Percentiles rank a stretch among this genome's conserved stretches.
These are phyloP conservation scores for Fusarium euwallaceae DNA, from an alignment of 2,329 filamentous ascomycete species.

Conservation along the genomic window DNA sequence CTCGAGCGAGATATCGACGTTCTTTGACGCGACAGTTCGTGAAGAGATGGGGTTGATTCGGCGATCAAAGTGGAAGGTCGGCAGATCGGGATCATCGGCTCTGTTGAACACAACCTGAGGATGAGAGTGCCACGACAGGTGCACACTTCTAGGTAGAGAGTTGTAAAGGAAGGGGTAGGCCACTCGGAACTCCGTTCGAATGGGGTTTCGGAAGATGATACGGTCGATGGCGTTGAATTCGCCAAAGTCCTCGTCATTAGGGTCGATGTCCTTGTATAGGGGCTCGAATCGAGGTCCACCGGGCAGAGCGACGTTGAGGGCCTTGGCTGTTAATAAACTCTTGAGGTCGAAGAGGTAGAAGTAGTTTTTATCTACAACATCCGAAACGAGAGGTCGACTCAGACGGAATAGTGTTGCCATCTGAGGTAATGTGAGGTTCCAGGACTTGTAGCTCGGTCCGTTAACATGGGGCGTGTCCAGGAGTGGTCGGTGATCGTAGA, in stretches of 20 bases:
- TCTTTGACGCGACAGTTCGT: conserved; percentile 92
- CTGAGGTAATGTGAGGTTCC: conserved; percentile 93
- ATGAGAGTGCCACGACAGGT: conserved; percentile 92
- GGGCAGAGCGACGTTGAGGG: conserved; percentile 96
- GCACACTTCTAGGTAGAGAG: conserved; percentile 92
- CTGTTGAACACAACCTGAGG: conserved; percentile 93
- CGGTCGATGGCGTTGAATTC: conserved; percentile 99
- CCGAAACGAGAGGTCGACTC: conserved; percentile 90
- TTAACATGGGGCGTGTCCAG: conserved; percentile 95
- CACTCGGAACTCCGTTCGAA: conserved; percentile 95
- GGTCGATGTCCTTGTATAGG: conserved; percentile 97
- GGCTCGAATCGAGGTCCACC: conserved; percentile 97
- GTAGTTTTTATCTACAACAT: conserved; percentile 96
- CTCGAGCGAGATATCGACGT: conserved; percentile 91
- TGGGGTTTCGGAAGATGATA: conserved; percentile 96
- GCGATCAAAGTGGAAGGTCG: conserved; percentile 98
- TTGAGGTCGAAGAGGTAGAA: conserved; percentile 97
- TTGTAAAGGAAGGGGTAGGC: conserved; percentile 97
- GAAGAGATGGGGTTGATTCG: conserved; percentile 98
- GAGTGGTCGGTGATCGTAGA: conserved; percentile 94
- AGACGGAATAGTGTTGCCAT: conserved; percentile 96
- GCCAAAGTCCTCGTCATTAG: conserved; percentile 98
- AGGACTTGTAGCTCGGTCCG: conserved; percentile 94
- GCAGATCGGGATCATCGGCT: conserved; percentile 88
- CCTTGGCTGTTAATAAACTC: conserved; percentile 95